These are phyloP conservation scores for Pseudomonodictys pantanalensis DNA, from an alignment of 495 filamentous ascomycete genomes.

Conservation along the genomic window DNA sequence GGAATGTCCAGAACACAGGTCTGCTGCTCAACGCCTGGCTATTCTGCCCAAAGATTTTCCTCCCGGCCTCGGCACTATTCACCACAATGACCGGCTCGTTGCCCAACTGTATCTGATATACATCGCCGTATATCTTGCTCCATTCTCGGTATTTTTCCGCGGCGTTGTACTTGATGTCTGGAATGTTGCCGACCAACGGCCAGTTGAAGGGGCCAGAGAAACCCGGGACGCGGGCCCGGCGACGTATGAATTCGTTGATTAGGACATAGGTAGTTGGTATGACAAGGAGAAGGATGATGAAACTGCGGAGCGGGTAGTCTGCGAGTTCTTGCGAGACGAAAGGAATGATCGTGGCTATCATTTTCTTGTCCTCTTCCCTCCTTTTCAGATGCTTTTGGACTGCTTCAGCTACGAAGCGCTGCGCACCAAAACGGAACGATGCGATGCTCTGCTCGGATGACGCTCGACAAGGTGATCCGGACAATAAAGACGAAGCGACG, in stretches of 20 bases:
- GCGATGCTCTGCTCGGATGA: too few species aligned
- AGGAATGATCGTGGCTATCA: constrained; percentile 24
- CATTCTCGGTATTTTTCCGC: constrained; percentile 60
- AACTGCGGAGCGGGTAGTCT: constrained; percentile 6
- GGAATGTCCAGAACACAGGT: constrained; percentile 63
- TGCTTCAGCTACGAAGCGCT: not conserved
- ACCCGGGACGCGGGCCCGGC: constrained; percentile 4
- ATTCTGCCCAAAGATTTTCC: constrained; percentile 57
- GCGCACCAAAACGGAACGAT: not conserved
- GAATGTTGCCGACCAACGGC: constrained; percentile 60
- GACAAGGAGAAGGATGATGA: constrained; percentile 9
- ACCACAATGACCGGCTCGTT: constrained; percentile 61
- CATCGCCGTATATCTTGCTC: constrained; percentile 56
- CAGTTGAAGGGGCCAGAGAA: constrained; percentile 55
- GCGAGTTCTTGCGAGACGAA: constrained; percentile 1
- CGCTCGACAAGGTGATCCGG: too few species aligned
- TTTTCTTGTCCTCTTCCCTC: not conserved
- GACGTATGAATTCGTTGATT: constrained; percentile 21
- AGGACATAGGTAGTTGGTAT: constrained; percentile 19
- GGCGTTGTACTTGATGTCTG: constrained; percentile 57
- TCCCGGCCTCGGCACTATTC: constrained; percentile 56
- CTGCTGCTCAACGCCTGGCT: constrained; percentile 54
- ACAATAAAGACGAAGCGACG: too few species aligned
- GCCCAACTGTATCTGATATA: constrained; percentile 64
- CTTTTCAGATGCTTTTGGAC: too few species aligned